Conservation (phyloP, 2,329 filamentous ascomycete species). For the Gnomoniopsis sp. region DNA sequence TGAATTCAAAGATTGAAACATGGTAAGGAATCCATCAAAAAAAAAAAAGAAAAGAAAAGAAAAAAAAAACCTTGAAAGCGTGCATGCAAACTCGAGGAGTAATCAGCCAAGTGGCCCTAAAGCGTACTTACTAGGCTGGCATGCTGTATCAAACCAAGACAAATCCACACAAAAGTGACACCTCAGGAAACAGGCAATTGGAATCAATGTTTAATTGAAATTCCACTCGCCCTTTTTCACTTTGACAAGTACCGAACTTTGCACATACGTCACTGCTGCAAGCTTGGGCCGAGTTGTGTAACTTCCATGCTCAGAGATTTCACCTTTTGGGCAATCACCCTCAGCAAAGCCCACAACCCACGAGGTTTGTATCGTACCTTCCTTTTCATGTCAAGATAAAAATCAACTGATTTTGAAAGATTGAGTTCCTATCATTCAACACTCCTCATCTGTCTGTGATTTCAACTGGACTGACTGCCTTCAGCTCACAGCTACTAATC, state of each 20-base stretch:
- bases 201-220: neutral
- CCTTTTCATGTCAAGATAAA: no score
- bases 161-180: neutral
- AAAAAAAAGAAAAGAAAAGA: no score
- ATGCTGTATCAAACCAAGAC: neutral
- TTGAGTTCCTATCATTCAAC: neutral
- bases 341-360: neutral
- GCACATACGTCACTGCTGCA: neutral
- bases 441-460: neutral
- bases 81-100: no score
- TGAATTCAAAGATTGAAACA: no score
- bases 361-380: no score
- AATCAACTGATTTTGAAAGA: no score
- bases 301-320: neutral
- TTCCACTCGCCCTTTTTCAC: neutral
- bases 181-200: neutral
- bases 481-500: neutral
- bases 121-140: no score
- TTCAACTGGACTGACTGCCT: neutral
- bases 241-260: neutral
- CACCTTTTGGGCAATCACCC: neutral
- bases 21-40: no score
- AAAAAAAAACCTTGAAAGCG: no score
- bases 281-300: neutral
- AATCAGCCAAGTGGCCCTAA: no score